Evolutionary conservation across 2,329 filamentous ascomycete genomes (phyloP).

Genomic region (Ceratocystis ficicola): DNA sequence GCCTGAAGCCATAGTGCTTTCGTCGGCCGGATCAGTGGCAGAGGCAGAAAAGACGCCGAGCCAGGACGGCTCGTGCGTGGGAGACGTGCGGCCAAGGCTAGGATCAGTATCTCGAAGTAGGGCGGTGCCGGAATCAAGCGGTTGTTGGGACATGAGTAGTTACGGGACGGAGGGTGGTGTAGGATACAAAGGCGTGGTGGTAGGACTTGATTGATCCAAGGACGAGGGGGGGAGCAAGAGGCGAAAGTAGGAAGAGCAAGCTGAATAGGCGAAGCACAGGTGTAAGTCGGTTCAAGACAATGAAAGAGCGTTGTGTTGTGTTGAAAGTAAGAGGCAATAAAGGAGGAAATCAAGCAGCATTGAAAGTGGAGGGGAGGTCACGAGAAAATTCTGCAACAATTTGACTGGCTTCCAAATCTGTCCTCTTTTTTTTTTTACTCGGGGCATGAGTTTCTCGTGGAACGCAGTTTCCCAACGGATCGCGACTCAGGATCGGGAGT

Average conservation of each 20-base stretch:
- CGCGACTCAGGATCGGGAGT: slow-evolving; percentile 4
- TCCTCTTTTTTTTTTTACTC: slow-evolving; percentile 8
- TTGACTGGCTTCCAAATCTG: neutral
- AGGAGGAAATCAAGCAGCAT: neutral
- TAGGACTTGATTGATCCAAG: neutral
- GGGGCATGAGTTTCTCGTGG: slow-evolving; percentile 1
- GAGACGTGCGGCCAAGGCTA: slow-evolving; percentile 5
- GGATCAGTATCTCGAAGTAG: neutral
- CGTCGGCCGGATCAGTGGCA: neutral
- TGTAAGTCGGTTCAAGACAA: neutral
- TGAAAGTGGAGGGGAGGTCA: neutral
- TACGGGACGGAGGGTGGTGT: neutral
- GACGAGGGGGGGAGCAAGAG: neutral
- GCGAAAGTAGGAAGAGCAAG: neutral
- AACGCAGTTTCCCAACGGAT: slow-evolving; percentile 13
- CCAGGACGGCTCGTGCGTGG: slow-evolving; percentile 6
- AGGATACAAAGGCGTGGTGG: too few relatives aligned
- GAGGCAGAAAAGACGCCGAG: neutral
- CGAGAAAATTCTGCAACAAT: slow-evolving; percentile 1
- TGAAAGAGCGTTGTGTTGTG: neutral
- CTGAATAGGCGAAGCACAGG: neutral
- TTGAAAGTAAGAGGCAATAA: neutral
- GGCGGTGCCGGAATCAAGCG: neutral
- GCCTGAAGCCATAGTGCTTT: too few relatives aligned
- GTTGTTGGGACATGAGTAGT: neutral